A percentile compares a stretch with the other conserved stretches of the same genome.
Evolutionary conservation across 495 filamentous ascomycete species (phyloP).

Genomic region (Aspergillus indologenus): DNA sequence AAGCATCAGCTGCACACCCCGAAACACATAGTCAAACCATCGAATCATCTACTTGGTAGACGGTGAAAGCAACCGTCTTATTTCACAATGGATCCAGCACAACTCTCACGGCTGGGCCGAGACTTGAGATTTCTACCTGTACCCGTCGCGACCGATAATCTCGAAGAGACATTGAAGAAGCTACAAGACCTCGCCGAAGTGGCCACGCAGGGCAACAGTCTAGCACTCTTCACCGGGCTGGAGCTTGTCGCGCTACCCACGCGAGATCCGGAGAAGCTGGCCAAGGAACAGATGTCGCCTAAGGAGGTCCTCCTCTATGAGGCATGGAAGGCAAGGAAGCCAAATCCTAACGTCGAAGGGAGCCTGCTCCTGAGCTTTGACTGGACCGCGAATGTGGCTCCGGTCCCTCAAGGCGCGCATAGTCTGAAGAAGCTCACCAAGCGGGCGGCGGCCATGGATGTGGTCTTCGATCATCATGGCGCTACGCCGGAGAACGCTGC

Average conservation of each 20-base stretch:
- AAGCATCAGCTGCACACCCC: conserved; percentile 5
- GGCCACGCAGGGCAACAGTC: conserved; percentile 18
- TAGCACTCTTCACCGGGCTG: conserved; percentile 21
- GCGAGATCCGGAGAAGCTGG: conserved; percentile 18
- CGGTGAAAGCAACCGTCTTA: background rate
- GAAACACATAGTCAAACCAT: background rate
- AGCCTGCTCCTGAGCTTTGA: conserved; percentile 18
- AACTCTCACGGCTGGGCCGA: background rate
- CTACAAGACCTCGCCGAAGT: conserved; percentile 21
- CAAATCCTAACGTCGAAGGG: background rate
- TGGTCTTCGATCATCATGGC: conserved; percentile 24
- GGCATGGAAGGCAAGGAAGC: conserved; percentile 18
- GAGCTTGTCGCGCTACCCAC: conserved; percentile 8
- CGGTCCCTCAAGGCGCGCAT: conserved; percentile 13
- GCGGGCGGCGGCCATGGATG: conserved; percentile 31
- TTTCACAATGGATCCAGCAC: background rate
- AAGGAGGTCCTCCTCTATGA: conserved; percentile 22
- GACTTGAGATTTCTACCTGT: conserved; percentile 18
- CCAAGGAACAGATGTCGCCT: conserved; percentile 21
- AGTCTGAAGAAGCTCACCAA: conserved; percentile 23
- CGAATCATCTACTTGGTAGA: background rate
- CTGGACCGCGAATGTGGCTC: conserved; percentile 20
- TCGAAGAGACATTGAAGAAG: conserved; percentile 25
- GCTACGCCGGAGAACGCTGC: conserved; percentile 28
- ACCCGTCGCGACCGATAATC: conserved; percentile 21